Base-by-base conservation (phyloP, 2,329 filamentous ascomycete genomes). In the Fusarium hostae region DNA sequence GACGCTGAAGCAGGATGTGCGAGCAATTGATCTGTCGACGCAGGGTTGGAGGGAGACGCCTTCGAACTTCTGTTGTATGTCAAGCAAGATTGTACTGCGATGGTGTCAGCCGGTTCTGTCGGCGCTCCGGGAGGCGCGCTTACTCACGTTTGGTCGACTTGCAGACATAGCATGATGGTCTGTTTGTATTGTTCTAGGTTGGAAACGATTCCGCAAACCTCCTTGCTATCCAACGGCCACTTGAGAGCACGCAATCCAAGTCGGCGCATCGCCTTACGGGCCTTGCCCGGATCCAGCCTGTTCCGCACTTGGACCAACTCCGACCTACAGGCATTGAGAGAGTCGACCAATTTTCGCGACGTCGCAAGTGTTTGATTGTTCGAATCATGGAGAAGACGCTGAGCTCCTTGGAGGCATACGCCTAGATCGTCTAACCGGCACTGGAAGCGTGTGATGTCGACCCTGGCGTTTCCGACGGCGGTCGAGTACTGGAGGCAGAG, bases 1-100 rank as follows among this genome's bases (percentile, higher is more conserved):
- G 12, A 77, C 59, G 43, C 13, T 45, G 22, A 67, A 63, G 34
- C 32, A 51, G 24, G 47, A 7, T 18, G 6, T 51, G 4, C 3
- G 34, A 6, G 7, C 24, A 5, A 2, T 35, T 20, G 22, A 6
- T 20, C 15, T 16, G 3, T 51, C n/a, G 4, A 2, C 32, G 4
- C 7, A 13, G 10, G 16, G 22, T 12, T 37, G 18, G 7, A 28
- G 48, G 16, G 48, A 51, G 15, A 51, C 16, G 7, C 32, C 5
- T 6, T 51, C 22, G 24, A 51, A 10, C 20, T 37, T 51, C 10
- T 51, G 34, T 5, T 18, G 18, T 6, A 51, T 51, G 34, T 39
- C 24, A 32, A 47, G 28, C 18, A 47, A n/a, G 16, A 51, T 39
- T 28, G 34, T 51, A 20, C 48, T 51, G 6, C 12, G 34, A 35